Base-by-base conservation (phyloP, 169 alveolate species). In the Plasmodium chabaudi region DNA sequence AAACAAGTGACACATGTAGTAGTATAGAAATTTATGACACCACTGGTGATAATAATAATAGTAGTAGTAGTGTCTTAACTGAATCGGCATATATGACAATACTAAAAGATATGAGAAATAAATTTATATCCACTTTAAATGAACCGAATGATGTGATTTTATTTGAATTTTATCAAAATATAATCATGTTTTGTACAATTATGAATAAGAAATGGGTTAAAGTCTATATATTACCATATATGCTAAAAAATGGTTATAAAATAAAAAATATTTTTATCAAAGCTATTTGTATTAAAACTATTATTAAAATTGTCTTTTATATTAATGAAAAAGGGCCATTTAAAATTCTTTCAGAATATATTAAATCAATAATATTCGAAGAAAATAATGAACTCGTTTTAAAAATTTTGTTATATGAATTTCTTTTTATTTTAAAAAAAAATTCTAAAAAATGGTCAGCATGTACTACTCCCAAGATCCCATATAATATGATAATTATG, bases 201-300 rank as follows among this genome's bases (percentile, higher is more conserved):
- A 74, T 74, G 88, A 74, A 55, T 27, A 74, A 25, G 61, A 74
- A 74, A 61, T 74, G 88, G 88, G 88, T 74, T 34, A 74, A 61
- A 23, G 27, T 74, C 44, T 60, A 74, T 34, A 74, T 74, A 27
- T 56, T 74, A 25, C 88, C 88, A 6, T 74, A 74, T 19, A 19
- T 74, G 44, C 42, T 74, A 46, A 34, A 63, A 60, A 74, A 74
- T 61, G 46, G 19, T 21, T 74, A 74, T 55, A 74, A 61, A 51
- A 27, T 47, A 46, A 19, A 74, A 55, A 59, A 74, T 42, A 42
- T 15, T 27, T 60, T 74, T 46, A 61, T 74, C 19, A 44, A 61
- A 46, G 88, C 88, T 25, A 17, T 46, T 19, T 60, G 75, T 27
- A 51, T 60, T 46, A 63, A 67, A 34, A 63, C 47, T n/a, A 60